Evolutionary conservation across 148 eudicot species (phyloP).

Genomic region (Fallopia convolvulus): DNA sequence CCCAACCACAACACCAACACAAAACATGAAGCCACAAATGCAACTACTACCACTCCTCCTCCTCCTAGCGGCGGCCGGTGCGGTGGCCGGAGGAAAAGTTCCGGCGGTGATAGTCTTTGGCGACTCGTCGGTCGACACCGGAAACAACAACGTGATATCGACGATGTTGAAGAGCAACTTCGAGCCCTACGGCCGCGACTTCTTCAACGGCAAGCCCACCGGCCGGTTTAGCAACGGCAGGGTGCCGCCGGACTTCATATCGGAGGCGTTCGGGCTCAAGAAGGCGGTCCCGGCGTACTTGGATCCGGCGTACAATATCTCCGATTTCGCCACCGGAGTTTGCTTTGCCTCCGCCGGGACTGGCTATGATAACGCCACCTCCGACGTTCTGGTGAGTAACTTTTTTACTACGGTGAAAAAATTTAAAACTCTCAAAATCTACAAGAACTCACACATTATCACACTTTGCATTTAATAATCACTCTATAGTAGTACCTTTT

Average conservation of each 20-base stretch:
- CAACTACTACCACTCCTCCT: neutral
- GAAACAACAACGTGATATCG: conserved; percentile 63
- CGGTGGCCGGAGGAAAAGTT: conserved; percentile 28
- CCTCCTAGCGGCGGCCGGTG: neutral
- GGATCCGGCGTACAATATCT: conserved; percentile 53
- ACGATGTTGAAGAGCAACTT: conserved; percentile 70
- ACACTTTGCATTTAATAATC: too few relatives aligned
- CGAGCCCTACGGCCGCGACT: conserved; percentile 74
- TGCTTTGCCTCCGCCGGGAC: conserved; percentile 94
- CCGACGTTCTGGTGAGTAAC: conserved; percentile 67
- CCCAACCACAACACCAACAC: neutral
- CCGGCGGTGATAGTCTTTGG: conserved; percentile 85
- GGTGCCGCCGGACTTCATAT: conserved; percentile 65
- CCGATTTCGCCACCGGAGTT: conserved; percentile 77
- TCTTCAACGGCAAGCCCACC: conserved; percentile 57
- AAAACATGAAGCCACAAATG: neutral
- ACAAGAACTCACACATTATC: too few relatives aligned
- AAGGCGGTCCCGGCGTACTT: conserved; percentile 73
- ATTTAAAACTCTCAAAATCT: neutral
- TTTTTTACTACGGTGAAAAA: neutral
- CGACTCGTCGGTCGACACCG: conserved; percentile 88
- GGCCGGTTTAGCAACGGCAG: conserved; percentile 83
- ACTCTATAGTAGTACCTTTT: too few relatives aligned
- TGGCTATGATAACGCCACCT: conserved; percentile 79
- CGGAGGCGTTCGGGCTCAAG: conserved; percentile 64